Evolutionary conservation across 2,329 filamentous ascomycete genomes (phyloP).

Genomic region (Exophiala viscosa): DNA sequence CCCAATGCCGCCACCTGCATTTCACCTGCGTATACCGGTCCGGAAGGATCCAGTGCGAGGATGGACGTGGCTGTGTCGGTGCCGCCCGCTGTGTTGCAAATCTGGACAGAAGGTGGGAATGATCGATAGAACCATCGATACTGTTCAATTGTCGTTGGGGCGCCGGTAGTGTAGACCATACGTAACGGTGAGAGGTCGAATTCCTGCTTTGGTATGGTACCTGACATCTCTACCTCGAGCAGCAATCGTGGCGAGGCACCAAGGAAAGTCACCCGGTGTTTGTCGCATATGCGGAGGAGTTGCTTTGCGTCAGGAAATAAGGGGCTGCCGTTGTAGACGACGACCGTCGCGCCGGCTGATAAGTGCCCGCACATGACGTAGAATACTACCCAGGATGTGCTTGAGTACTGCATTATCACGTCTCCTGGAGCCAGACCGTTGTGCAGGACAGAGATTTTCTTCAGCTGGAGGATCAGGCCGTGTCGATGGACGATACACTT

Average conservation of each 20-base stretch:
- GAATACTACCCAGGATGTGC: conserved; percentile 48
- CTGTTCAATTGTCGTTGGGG: conserved; percentile 41
- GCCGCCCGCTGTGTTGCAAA: conserved; percentile 45
- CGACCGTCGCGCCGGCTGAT: conserved; percentile 40
- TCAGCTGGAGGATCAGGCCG: conserved; percentile 41
- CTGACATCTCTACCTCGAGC: conserved; percentile 40
- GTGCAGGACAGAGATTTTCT: conserved; percentile 43
- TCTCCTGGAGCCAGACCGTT: conserved; percentile 40
- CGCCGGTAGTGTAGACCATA: conserved; percentile 46
- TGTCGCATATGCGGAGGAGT: conserved; percentile 37
- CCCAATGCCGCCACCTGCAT: conserved; percentile 46
- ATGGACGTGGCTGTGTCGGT: conserved; percentile 47
- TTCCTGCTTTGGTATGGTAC: conserved; percentile 11
- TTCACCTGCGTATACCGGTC: conserved; percentile 44
- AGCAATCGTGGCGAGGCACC: conserved; percentile 45
- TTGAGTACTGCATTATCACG: conserved; percentile 46
- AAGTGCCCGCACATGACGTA: conserved; percentile 45
- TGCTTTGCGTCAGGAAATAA: conserved; percentile 39
- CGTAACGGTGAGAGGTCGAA: conserved; percentile 39
- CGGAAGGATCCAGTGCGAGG: conserved; percentile 42
- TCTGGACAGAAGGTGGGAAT: conserved; percentile 37
- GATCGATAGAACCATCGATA: conserved; percentile 46
- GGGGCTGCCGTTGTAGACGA: conserved; percentile 45
- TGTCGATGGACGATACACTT: conserved; percentile 47
- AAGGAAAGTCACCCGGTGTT: conserved; percentile 41